These are phyloP conservation scores for Heterotrichella gracilis DNA, from an alignment of 352 stramenopile species.

Conservation along the genomic window DNA sequence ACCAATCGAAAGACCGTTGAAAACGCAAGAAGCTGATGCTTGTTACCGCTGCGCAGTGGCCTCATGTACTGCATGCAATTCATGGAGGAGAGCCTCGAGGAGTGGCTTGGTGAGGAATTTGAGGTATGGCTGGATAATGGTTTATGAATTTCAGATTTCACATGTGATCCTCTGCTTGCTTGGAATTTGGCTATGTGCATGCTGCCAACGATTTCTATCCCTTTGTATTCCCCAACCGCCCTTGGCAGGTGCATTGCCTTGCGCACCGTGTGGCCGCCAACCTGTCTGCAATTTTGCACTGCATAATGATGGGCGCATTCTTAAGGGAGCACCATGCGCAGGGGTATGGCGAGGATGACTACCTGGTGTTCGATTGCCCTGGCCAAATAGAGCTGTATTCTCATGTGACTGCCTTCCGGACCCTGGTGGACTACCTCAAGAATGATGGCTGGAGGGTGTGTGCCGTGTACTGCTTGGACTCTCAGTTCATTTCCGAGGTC, in stretches of 20 bases:
- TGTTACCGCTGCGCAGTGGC: conserved; percentile 18
- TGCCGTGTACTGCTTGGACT: conserved; percentile 53
- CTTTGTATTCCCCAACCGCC: no score
- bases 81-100: conserved; percentile 52
- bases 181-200: no score
- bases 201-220: no score
- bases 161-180: no score
- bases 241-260: no score
- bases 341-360: conserved; percentile 60
- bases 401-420: conserved; percentile 45
- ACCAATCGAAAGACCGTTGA: background rate
- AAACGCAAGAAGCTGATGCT: background rate
- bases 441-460: conserved; percentile 48
- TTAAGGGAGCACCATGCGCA: no score
- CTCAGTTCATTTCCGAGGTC: conserved; percentile 61
- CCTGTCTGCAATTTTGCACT: no score
- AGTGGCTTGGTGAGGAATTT: no score
- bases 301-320: no score
- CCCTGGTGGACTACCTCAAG: conserved; percentile 26
- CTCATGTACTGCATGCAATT: conserved; percentile 84
- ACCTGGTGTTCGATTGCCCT: conserved; percentile 93
- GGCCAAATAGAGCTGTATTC: conserved; percentile 59
- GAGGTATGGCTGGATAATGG: no score
- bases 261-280: no score
- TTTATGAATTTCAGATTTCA: no score